Percentiles rank a stretch among this genome's conserved stretches.
These are phyloP conservation scores for Leptographium procerum DNA, from an alignment of 2,329 filamentous ascomycete species.

Conservation along the genomic window DNA sequence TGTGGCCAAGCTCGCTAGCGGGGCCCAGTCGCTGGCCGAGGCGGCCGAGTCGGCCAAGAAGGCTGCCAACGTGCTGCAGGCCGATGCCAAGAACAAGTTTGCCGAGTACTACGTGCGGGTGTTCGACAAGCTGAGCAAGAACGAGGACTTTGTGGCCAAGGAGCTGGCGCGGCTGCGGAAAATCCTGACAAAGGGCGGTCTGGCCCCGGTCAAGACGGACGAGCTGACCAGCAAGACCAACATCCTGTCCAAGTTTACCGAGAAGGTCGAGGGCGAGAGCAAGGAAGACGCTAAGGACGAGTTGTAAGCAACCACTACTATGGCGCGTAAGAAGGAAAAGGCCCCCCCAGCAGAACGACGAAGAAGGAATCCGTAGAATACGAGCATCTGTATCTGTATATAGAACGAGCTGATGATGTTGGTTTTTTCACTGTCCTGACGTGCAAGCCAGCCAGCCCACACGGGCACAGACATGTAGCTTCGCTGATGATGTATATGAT, in stretches of 20 bases:
- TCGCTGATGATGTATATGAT: too few species aligned
- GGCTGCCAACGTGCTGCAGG: slow-evolving; percentile 54
- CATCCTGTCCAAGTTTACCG: slow-evolving; percentile 68
- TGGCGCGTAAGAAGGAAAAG: not conserved
- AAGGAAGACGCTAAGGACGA: not conserved
- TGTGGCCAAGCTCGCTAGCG: slow-evolving; percentile 56
- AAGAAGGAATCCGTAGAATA: not conserved
- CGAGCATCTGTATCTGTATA: too few species aligned
- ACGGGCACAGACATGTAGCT: too few species aligned
- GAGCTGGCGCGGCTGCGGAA: slow-evolving; percentile 71
- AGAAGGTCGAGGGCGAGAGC: slow-evolving; percentile 41
- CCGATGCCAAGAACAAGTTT: slow-evolving; percentile 57
- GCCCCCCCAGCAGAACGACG: not conserved
- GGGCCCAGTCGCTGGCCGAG: slow-evolving; percentile 49
- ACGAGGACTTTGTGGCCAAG: slow-evolving; percentile 70
- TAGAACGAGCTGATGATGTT: too few species aligned
- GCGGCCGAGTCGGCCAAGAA: slow-evolving; percentile 62
- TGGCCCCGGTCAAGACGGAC: slow-evolving; percentile 77
- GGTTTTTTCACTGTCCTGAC: too few species aligned
- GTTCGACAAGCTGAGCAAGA: slow-evolving; percentile 71
- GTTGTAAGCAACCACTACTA: not conserved
- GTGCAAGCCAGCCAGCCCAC: too few species aligned
- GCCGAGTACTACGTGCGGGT: slow-evolving; percentile 91
- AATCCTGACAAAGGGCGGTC: slow-evolving; percentile 74
- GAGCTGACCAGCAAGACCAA: slow-evolving; percentile 81